A percentile compares a stretch with the other conserved stretches of the same genome.
Conservation (phyloP, 371 early-diverging fungal genomes). For the Dichotomocladium elegans region DNA sequence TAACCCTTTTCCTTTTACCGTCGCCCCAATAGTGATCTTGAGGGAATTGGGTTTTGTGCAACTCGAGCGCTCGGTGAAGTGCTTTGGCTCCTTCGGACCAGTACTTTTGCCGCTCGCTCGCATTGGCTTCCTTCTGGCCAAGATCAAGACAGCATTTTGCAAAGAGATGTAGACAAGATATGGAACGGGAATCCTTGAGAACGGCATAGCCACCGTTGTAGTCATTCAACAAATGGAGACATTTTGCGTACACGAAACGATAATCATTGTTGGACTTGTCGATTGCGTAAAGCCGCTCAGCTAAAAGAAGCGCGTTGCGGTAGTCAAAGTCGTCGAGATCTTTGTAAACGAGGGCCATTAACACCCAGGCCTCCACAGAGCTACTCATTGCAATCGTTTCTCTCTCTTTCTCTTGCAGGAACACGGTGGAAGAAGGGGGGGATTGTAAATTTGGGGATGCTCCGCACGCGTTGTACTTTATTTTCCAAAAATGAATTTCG, state of each 20-base stretch:
- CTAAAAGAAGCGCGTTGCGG: slow-evolving; percentile 35
- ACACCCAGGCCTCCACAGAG: slow-evolving; percentile 39
- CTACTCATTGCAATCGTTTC: too few species aligned
- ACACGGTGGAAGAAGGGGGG: too few species aligned
- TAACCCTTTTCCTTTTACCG: slow-evolving; percentile 25
- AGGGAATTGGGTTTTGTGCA: slow-evolving; percentile 5
- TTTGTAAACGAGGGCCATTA: slow-evolving; percentile 34
- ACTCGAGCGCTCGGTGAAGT: slow-evolving; percentile 20
- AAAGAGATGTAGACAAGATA: slow-evolving; percentile 36
- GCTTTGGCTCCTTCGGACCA: slow-evolving; percentile 49
- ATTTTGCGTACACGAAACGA: slow-evolving; percentile 37
- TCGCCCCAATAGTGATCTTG: slow-evolving; percentile 31
- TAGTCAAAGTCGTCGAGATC: slow-evolving; percentile 45
- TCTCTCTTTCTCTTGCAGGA: too few species aligned
- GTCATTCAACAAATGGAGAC: slow-evolving; percentile 30
- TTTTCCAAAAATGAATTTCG: too few species aligned
- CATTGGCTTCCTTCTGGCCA: slow-evolving; percentile 31
- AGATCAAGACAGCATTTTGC: slow-evolving; percentile 41
- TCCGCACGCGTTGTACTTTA: too few species aligned
- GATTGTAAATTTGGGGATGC: too few species aligned
- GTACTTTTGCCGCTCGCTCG: slow-evolving; percentile 28
- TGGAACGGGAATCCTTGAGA: slow-evolving; percentile 15
- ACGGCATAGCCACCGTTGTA: slow-evolving; percentile 31
- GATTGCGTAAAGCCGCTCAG: slow-evolving; percentile 47
- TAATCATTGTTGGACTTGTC: slow-evolving; percentile 35